Base-by-base conservation (phyloP, 768 basidiomycete genomes). In the Naganishia friedmannii region DNA sequence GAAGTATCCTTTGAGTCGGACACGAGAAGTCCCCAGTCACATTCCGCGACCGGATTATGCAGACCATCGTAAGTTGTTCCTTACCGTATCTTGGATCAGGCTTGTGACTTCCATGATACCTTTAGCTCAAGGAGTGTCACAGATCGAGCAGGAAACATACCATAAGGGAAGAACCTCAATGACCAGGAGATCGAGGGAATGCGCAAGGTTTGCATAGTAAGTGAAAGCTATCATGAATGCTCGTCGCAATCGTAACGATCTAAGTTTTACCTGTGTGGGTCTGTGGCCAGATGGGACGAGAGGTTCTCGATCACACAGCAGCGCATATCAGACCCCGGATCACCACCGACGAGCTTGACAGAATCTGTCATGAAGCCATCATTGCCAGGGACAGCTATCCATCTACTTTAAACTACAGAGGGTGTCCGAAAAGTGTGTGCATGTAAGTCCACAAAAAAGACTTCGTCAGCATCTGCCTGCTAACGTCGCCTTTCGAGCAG, bases 351-450 rank as follows among this genome's bases (percentile, higher is more conserved):
- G 92, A 93, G 77, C 85, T 99, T 31, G 96, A 99, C 82, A 88
- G 87, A 68, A 88, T 97, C 73, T 93, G 95, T 19, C 96, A 99
- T 82, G 87, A 91, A 73, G 96, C 90, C 19, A 90, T 85, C 73
- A 88, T 98, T 73, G 89, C 94, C 82, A 85, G 94, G 65, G 88
- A 92, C 74, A 87, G 91, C 26, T 99, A 99, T 82, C 96, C 96
- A 0, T 93, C 91, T 28, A 91, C 96, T 53, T 84, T 98, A 70
- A 92, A 92, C 77, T 99, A 99, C 82, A 86, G 88, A 66, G 85
- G 86, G 42, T 98, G 89, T 78, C 95, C 96, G 15, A 97, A 97
- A 84, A 97, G 93, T 32, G 87, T 95, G 45, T 99, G 96, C 90
- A 93, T 90, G 88, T 92, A 83, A 74, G 92, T 85, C 68, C 12